A percentile compares a stretch with the other conserved stretches of the same genome.
phyloP scores from a whole-genome alignment of 208 protist genomes.

The Trypanosoma melophagium region DNA sequence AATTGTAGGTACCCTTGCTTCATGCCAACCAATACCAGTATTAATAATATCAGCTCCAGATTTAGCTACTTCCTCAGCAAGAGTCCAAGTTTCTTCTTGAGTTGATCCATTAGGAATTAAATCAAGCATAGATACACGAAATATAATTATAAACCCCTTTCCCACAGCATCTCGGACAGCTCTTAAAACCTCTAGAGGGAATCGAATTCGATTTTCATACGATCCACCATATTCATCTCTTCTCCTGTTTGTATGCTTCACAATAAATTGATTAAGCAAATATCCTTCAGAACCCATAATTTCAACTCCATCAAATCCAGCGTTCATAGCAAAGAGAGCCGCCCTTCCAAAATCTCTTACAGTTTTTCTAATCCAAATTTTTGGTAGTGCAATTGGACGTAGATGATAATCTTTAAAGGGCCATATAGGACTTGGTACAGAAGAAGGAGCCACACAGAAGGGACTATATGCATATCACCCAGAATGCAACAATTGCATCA shows the following conservation, averaged over 20 bases:
- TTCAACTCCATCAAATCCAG: constrained; percentile 91
- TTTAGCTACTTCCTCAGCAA: constrained; percentile 63
- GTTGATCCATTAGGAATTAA: constrained; percentile 75
- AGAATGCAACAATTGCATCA: constrained; percentile 84
- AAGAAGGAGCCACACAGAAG: constrained; percentile 56
- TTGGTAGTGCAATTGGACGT: constrained; percentile 47
- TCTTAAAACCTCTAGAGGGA: constrained; percentile 75
- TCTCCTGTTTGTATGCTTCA: constrained; percentile 73
- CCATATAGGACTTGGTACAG: constrained; percentile 63
- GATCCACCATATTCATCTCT: constrained; percentile 87
- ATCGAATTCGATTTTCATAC: constrained; percentile 80
- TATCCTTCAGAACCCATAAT: constrained; percentile 89
- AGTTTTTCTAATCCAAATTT: constrained; percentile 49
- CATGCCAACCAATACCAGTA: constrained; percentile 90
- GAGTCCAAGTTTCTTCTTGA: constrained; percentile 59
- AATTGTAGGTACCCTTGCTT: constrained; percentile 88
- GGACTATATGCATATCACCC: constrained; percentile 63
- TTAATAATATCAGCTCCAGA: constrained; percentile 84
- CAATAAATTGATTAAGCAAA: constrained; percentile 88
- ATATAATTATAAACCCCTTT: constrained; percentile 88
- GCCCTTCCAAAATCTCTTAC: constrained; percentile 55
- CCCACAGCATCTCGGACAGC: constrained; percentile 53
- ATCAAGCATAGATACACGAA: constrained; percentile 80
- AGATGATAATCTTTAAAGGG: constrained; percentile 39
- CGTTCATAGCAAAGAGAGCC: constrained; percentile 52